These are phyloP conservation scores for Geranium incanum DNA, from an alignment of 441 rosid genomes.

Conservation along the genomic window DNA sequence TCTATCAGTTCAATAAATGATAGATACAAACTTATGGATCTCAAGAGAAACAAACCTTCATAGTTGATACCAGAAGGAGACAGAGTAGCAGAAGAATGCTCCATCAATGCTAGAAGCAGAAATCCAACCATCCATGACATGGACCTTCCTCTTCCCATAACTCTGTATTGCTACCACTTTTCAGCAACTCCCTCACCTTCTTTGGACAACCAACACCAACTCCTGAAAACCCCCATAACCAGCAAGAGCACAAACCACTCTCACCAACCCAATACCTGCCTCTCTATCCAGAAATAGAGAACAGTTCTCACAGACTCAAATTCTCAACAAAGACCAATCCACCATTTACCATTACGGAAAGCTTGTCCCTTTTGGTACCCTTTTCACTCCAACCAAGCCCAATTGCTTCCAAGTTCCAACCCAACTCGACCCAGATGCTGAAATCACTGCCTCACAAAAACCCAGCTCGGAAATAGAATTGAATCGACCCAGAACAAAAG, in stretches of 20 bases:
- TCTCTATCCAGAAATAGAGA: neutral
- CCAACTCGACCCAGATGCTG: slow-evolving; percentile 5
- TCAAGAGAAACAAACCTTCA: slow-evolving; percentile 4
- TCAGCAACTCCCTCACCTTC: slow-evolving; percentile 3
- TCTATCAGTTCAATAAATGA: slow-evolving; percentile 1
- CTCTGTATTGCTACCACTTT: neutral
- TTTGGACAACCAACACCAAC: slow-evolving; percentile 1
- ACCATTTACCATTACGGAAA: neutral
- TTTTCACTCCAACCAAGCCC: neutral
- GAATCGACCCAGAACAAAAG: neutral
- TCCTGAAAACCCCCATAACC: neutral
- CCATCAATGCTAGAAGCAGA: neutral
- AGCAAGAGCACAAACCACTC: neutral
- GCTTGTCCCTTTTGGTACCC: neutral
- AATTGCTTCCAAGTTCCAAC: slow-evolving; percentile 3
- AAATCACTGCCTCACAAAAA: slow-evolving; percentile 4
- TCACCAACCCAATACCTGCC: neutral
- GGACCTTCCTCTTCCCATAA: slow-evolving; percentile 4
- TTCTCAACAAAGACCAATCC: neutral
- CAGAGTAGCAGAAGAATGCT: neutral
- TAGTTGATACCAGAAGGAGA: slow-evolving; percentile 6
- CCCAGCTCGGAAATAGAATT: slow-evolving; percentile 3
- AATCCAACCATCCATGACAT: slow-evolving; percentile 8
- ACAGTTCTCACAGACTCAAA: neutral
- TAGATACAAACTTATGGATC: neutral